Base-by-base conservation (phyloP, 2,329 filamentous ascomycete genomes). In the Leptoxyphium fumago region DNA sequence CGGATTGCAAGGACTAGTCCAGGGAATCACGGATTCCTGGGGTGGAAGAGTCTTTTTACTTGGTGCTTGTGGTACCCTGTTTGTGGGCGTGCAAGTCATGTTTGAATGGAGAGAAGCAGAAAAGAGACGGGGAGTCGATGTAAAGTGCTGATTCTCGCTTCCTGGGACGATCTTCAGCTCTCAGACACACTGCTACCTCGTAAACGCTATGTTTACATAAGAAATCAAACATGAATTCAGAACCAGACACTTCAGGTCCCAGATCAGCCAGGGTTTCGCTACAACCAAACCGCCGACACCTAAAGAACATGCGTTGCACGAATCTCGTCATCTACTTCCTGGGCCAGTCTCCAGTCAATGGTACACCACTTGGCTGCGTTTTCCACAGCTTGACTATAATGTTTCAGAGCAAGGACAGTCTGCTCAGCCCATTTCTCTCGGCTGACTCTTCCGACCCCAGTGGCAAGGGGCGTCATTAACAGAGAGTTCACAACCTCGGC, bases 31-130 rank as follows among this genome's bases (percentile, higher is more conserved):
- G 43, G 76, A 76, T 14, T 83, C 83, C 46, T 84, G 78, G 68
- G 78, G 78, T 38, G 89, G 91, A 0, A 58, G 83, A 9, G 59
- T 76, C 1, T 98, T 94, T 61, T 64, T 96, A 39, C 58, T 78
- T 10, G 70, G 71, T 2, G 83, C 86, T 2, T 89, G 78, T 56
- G 65, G 63, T n/a, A 78, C 76, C 38, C 64, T 96, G 8, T 98
- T 94, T 60, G 78, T 88, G 1, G 88, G 82, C 21, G 75, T 83
- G 38, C 89, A 96, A 66, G 69, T 95, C 57, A 98, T 98, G 91
- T 95, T 96, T 68, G 91, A 98, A 69, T 75, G 93, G 52, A 73
- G 91, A 43, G 85, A 95, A 67, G 72, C 74, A 38, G 91, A 98
- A 69, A 77, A 79, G 64, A 75, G 89, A 54, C 77, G 76, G 53